Evolutionary conservation across 176 grass and related monocot species (phyloP).

Genomic region (Puccinellia tenuiflora): DNA sequence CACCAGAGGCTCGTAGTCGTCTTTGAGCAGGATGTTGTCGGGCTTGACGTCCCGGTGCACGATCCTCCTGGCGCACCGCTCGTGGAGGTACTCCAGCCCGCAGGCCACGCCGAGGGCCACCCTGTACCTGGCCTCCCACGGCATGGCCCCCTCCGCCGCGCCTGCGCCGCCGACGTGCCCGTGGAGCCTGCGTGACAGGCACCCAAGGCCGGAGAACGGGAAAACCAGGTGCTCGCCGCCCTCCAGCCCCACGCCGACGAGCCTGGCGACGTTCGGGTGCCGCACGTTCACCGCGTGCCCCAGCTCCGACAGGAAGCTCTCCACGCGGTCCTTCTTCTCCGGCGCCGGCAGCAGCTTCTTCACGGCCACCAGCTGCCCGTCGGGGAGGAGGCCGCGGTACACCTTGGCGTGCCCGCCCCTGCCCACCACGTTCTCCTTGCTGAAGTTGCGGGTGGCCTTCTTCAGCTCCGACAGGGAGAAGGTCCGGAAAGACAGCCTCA

Average conservation of each 20-base stretch:
- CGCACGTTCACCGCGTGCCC: constrained; percentile 57
- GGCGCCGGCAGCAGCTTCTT: constrained; percentile 41
- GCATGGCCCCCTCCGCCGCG: too few relatives aligned
- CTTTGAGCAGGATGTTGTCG: constrained; percentile 62
- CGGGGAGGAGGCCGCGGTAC: constrained; percentile 49
- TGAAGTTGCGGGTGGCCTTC: constrained; percentile 59
- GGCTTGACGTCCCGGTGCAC: constrained; percentile 53
- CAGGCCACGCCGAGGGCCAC: too few relatives aligned
- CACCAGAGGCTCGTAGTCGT: constrained; percentile 68
- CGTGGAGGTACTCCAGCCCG: too few relatives aligned
- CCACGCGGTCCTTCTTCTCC: constrained; percentile 10
- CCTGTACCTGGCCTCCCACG: constrained; percentile 30
- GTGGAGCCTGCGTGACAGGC: constrained; percentile 59
- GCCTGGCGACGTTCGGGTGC: constrained; percentile 67
- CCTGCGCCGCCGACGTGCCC: neutral
- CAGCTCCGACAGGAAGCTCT: constrained; percentile 70
- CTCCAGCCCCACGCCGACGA: constrained; percentile 64
- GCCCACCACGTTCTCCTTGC: constrained; percentile 56
- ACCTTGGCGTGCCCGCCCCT: constrained; percentile 68
- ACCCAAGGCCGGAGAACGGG: constrained; percentile 57
- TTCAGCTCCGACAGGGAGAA: constrained; percentile 56
- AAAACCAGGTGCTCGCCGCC: constrained; percentile 81
- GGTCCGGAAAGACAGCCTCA: constrained; percentile 27
- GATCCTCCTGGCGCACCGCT: neutral
- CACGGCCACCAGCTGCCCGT: constrained; percentile 58